Evolutionary conservation across 805 yeast species (phyloP).

Genomic region (Lipomyces lipofer): DNA sequence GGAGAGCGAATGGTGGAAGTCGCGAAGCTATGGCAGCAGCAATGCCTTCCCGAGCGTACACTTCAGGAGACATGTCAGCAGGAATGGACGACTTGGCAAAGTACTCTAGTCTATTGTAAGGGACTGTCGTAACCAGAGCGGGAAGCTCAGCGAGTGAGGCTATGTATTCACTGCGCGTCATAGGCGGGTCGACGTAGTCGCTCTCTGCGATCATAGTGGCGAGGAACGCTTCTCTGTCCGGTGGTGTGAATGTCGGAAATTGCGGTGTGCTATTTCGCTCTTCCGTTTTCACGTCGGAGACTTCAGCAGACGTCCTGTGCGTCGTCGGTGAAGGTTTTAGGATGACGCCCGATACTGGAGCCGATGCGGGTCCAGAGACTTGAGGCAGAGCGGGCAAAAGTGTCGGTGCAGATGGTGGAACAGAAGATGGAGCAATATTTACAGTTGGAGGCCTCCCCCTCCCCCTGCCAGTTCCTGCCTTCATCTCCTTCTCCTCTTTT

Average conservation of each 20-base stretch:
- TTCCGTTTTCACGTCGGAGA: neutral
- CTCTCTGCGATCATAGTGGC: constrained; percentile 28
- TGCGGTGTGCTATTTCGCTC: neutral
- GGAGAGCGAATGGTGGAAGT: constrained; percentile 42
- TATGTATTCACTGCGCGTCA: constrained; percentile 28
- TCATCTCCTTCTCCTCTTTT: neutral
- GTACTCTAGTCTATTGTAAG: constrained; percentile 36
- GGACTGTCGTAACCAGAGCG: constrained; percentile 30
- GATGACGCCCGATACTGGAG: too few relatives aligned
- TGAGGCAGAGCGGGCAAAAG: too few relatives aligned
- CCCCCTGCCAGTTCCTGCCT: neutral
- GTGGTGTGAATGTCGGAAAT: constrained; percentile 17
- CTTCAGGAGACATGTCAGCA: constrained; percentile 37
- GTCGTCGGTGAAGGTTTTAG: too few relatives aligned
- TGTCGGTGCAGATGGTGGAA: too few relatives aligned
- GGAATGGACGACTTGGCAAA: constrained; percentile 45
- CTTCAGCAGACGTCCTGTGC: neutral
- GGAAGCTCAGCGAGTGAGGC: constrained; percentile 28
- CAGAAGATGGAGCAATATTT: too few relatives aligned
- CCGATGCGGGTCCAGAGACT: too few relatives aligned
- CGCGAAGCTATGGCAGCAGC: constrained; percentile 46
- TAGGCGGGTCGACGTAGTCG: constrained; percentile 30
- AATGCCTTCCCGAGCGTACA: constrained; percentile 24
- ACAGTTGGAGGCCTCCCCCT: neutral
- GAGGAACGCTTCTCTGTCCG: constrained; percentile 20